Conservation (phyloP, 2,329 filamentous ascomycete genomes). For the Colletotrichum sp. region DNA sequence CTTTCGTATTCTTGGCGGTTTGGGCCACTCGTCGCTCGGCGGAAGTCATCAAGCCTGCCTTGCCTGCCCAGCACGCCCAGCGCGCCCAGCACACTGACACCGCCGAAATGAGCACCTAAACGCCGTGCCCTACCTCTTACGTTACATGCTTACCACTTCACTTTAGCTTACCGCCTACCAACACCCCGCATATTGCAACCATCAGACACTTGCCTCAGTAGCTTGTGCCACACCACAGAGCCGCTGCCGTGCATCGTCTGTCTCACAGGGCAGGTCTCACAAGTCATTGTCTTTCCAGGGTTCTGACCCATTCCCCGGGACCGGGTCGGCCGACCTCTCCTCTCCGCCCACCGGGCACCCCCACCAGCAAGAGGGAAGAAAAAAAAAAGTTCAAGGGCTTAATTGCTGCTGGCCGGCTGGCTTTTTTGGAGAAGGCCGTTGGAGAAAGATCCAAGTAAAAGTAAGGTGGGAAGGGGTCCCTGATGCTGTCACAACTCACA, state of each 20-base stretch:
- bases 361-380: neutral
- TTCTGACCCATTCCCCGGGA: neutral
- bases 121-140: neutral
- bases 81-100: neutral
- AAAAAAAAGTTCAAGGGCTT: neutral
- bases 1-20: conserved; percentile 6
- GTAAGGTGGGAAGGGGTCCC: neutral
- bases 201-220: neutral
- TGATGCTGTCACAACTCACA: conserved; percentile 14
- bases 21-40: neutral
- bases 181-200: conserved; percentile 4
- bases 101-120: neutral
- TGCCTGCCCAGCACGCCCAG: neutral
- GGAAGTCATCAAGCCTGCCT: neutral
- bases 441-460: neutral
- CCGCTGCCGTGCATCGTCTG: neutral
- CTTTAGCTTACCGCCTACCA: neutral
- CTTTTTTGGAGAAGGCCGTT: neutral
- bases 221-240: neutral
- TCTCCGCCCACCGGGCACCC: neutral
- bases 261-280: neutral
- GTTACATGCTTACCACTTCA: neutral
- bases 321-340: neutral
- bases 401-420: neutral
- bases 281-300: neutral